Conservation (phyloP, 2,329 filamentous ascomycete species). For the Alternaria tenuissima region DNA sequence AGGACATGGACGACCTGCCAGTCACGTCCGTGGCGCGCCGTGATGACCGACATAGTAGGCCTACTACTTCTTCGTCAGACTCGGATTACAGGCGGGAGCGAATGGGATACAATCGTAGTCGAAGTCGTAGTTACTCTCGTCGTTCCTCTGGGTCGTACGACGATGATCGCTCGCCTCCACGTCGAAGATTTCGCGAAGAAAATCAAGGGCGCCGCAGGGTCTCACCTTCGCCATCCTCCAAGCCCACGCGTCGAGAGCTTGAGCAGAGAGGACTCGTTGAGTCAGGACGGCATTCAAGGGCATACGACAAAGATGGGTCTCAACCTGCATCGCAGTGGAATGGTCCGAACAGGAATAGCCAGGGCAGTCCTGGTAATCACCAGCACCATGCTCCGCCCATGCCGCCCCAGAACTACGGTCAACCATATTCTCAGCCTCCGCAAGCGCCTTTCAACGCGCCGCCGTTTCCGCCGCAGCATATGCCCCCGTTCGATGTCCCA, state of each 20-base stretch:
- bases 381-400: conserved; percentile 17
- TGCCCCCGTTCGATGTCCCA: conserved; percentile 25
- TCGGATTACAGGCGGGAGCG: conserved; percentile 24
- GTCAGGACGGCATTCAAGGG: conserved; percentile 17
- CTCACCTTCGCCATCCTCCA: conserved; percentile 11
- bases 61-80: conserved; percentile 18
- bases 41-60: conserved; percentile 18
- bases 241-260: conserved; percentile 4
- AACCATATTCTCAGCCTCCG: conserved; percentile 19
- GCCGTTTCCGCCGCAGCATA: conserved; percentile 27
- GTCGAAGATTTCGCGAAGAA: conserved; percentile 24
- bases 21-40: conserved; percentile 15
- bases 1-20: conserved; percentile 13
- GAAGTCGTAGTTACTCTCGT: conserved; percentile 24
- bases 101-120: conserved; percentile 18
- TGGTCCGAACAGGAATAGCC: conserved; percentile 10
- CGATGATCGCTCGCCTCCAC: conserved; percentile 12
- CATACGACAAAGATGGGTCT: conserved; percentile 14
- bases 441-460: conserved; percentile 29
- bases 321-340: conserved; percentile 24
- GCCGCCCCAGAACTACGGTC: conserved; percentile 12
- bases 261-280: conserved; percentile 17
- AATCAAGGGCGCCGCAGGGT: conserved; percentile 20
- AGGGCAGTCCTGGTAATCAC: conserved; percentile 11
- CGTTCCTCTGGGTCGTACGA: conserved; percentile 27